Evolutionary conservation across 2,329 filamentous ascomycete genomes (phyloP).

Genomic region (Arthroderma sp.): DNA sequence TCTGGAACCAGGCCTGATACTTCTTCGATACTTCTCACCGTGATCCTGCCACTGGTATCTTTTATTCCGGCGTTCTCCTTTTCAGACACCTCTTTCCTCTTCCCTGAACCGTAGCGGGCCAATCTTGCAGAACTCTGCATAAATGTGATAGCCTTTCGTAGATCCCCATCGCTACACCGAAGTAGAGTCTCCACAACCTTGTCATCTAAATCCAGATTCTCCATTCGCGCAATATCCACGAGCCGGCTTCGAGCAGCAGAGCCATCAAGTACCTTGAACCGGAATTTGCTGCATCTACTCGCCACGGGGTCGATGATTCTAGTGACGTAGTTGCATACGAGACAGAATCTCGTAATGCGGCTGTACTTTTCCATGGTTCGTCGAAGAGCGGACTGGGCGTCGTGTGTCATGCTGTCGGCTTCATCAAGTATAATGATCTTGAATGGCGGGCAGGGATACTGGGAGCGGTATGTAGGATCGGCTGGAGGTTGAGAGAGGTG

Average conservation of each 20-base stretch:
- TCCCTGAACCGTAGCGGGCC: conserved; percentile 51
- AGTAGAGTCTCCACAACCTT: conserved; percentile 78
- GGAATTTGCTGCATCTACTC: conserved; percentile 86
- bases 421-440: conserved; percentile 99
- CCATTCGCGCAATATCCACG: conserved; percentile 67
- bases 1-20: conserved; percentile 91
- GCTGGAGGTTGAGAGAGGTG: conserved; percentile 73
- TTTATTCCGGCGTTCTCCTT: conserved; percentile 44
- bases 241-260: conserved; percentile 68
- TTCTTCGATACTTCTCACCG: conserved; percentile 72
- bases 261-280: conserved; percentile 91
- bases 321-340: conserved; percentile 98
- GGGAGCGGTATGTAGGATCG: conserved; percentile 48
- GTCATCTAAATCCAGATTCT: conserved; percentile 62
- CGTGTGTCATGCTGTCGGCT: conserved; percentile 97
- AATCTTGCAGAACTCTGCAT: conserved; percentile 86
- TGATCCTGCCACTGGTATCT: conserved; percentile 47
- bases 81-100: conserved; percentile 30
- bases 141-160: conserved; percentile 92
- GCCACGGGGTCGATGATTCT: conserved; percentile 94
- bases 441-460: conserved; percentile 91
- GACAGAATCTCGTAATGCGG: conserved; percentile 90
- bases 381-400: conserved; percentile 83
- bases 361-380: conserved; percentile 98
- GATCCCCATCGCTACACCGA: conserved; percentile 78